phyloP scores from a whole-genome alignment of 176 grass and related monocot genomes.

The Paspalum notatum region DNA sequence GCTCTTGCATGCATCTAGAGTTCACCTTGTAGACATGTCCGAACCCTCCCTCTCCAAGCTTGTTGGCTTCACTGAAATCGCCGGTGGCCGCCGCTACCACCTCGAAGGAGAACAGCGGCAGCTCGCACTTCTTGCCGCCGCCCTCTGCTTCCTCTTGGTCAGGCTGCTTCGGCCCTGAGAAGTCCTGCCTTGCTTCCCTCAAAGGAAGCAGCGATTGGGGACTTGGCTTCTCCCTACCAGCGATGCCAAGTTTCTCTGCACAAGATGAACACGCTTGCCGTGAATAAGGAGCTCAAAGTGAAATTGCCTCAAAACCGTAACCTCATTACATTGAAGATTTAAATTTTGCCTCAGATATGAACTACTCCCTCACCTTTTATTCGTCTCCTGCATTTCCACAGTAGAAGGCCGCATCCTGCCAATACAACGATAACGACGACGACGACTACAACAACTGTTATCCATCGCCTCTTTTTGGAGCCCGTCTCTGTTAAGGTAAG shows the following conservation, averaged over 20 bases:
- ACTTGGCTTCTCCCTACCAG: background rate
- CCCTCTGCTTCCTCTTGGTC: conserved; percentile 50
- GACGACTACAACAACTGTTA: background rate
- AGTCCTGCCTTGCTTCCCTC: conserved; percentile 23
- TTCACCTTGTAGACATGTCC: conserved; percentile 86
- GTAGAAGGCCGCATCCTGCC: conserved; percentile 38
- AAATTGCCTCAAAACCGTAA: background rate
- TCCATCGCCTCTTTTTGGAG: conserved; percentile 28
- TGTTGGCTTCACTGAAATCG: conserved; percentile 62
- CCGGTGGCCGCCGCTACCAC: conserved; percentile 54
- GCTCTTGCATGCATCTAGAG: background rate
- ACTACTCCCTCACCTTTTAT: conserved; percentile 40
- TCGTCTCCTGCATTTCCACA: conserved; percentile 54
- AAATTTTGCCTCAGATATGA: background rate
- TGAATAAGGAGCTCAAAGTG: background rate
- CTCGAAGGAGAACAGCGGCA: conserved; percentile 69
- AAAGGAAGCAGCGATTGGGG: background rate
- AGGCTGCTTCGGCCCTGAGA: conserved; percentile 46
- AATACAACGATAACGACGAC: conserved; percentile 29
- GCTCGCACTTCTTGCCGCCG: conserved; percentile 54
- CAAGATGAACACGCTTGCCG: background rate
- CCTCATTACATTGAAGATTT: background rate
- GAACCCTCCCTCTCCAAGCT: conserved; percentile 90
- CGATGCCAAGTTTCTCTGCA: conserved; percentile 42
- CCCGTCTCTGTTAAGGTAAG: conserved; percentile 1